Percentiles rank a stretch among this genome's conserved stretches.
Evolutionary conservation across 2,329 filamentous ascomycete species (phyloP).

Genomic region (Remersonia thermophila): DNA sequence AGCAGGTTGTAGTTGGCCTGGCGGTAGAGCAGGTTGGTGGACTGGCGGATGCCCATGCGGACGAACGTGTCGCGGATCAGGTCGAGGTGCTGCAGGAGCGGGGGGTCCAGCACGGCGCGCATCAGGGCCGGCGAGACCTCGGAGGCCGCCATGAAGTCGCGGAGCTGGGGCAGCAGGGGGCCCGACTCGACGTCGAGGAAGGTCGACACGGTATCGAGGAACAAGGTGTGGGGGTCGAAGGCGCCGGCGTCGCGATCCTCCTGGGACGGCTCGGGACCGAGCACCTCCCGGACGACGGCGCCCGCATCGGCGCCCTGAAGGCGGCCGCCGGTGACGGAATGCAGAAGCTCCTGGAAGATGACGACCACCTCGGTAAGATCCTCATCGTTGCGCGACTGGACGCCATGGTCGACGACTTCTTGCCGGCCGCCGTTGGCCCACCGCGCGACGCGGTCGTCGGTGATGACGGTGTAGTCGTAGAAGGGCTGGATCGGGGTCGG

Average conservation of each 20-base stretch:
- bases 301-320: conserved; percentile 60
- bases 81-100: conserved; percentile 61
- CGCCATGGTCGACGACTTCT: conserved; percentile 52
- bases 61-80: conserved; percentile 78
- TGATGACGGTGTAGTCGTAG: conserved; percentile 67
- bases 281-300: conserved; percentile 58
- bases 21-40: conserved; percentile 85
- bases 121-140: conserved; percentile 59
- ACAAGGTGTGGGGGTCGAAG: conserved; percentile 56
- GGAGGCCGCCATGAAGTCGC: conserved; percentile 58
- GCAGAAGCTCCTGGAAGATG: conserved; percentile 76
- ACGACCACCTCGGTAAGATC: conserved; percentile 56
- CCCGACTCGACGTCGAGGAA: conserved; percentile 58
- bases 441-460: conserved; percentile 49
- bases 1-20: conserved; percentile 95
- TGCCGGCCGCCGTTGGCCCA: conserved; percentile 60
- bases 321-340: conserved; percentile 57
- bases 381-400: conserved; percentile 52
- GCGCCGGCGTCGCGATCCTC: conserved; percentile 36
- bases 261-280: conserved; percentile 43
- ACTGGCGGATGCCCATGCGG: conserved; percentile 72
- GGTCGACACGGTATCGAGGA: conserved; percentile 73
- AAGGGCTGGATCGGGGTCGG: conserved; percentile 20
- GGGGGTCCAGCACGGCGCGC: conserved; percentile 71
- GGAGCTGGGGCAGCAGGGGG: conserved; percentile 39